Conservation (phyloP, 176 grass and related monocot genomes). For the Bothriochloa decipiens region DNA sequence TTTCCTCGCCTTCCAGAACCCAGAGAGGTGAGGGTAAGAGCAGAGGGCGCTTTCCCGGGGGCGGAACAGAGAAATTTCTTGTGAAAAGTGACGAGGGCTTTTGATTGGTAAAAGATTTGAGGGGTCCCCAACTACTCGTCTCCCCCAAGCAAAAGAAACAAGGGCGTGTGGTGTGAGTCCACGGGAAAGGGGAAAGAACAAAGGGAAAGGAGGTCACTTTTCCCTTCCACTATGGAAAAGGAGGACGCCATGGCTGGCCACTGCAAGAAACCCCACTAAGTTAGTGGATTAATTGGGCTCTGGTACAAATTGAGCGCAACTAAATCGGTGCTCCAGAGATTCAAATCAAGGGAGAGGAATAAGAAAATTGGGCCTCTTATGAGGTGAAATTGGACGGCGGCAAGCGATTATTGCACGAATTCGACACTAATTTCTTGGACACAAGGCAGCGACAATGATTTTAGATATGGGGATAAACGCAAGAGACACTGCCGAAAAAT, state of each 20-base stretch:
- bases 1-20: conserved; percentile 34
- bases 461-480: neutral
- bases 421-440: neutral
- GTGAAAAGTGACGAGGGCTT: conserved; percentile 25
- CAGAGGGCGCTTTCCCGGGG: neutral
- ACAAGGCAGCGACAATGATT: neutral
- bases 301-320: conserved; percentile 8
- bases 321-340: neutral
- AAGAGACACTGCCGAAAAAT: neutral
- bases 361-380: neutral
- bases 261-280: conserved; percentile 32
- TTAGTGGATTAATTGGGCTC: conserved; percentile 4
- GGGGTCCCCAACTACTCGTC: conserved; percentile 28
- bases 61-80: conserved; percentile 47
- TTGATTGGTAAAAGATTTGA: conserved; percentile 41
- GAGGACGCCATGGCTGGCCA: conserved; percentile 12
- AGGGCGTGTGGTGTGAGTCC: neutral
- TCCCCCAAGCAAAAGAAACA: conserved; percentile 1
- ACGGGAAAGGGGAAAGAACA: conserved; percentile 31
- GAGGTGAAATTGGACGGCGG: neutral
- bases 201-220: conserved; percentile 38
- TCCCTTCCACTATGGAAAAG: conserved; percentile 45
- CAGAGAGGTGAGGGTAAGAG: conserved; percentile 13
- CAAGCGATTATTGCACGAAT: neutral
- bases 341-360: neutral